These are phyloP conservation scores for Camelina sativa DNA, from an alignment of 345 rosid genomes.

Conservation along the genomic window DNA sequence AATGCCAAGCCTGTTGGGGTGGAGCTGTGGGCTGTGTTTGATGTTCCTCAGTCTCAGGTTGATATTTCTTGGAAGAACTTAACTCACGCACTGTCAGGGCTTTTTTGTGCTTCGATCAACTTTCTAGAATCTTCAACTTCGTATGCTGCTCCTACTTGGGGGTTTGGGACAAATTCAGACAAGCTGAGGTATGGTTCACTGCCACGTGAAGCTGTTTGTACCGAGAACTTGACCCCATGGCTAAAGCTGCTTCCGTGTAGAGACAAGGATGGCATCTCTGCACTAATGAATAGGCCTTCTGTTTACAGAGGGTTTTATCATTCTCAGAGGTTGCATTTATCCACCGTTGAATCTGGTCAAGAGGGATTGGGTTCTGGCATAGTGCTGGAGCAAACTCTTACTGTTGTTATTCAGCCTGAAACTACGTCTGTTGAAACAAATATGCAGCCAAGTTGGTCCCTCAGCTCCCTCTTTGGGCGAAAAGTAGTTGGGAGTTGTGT, in stretches of 20 bases:
- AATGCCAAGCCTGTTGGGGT: conserved; percentile 97
- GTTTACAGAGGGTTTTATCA: conserved; percentile 91
- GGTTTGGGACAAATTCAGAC: conserved; percentile 62
- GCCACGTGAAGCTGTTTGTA: conserved; percentile 99
- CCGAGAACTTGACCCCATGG: conserved; percentile 99
- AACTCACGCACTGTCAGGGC: conserved; percentile 89
- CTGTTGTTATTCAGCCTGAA: conserved; percentile 77
- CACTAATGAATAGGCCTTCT: conserved; percentile 88
- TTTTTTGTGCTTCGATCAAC: conserved; percentile 95
- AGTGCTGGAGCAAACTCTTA: conserved; percentile 79
- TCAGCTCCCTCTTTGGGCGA: conserved; percentile 84
- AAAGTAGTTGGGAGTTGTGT: conserved; percentile 66
- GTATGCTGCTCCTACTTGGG: conserved; percentile 83
- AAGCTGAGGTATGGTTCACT: conserved; percentile 79
- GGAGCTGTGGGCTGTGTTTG: conserved; percentile 96
- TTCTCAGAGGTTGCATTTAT: conserved; percentile 82
- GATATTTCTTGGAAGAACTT: conserved; percentile 91
- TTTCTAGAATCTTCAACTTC: conserved; percentile 81
- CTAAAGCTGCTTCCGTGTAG: conserved; percentile 96
- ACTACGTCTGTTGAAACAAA: conserved; percentile 44
- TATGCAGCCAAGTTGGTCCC: conserved; percentile 82
- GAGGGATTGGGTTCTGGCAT: conserved; percentile 59
- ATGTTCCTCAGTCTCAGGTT: conserved; percentile 70
- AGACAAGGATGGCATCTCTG: conserved; percentile 85
- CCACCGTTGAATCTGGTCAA: conserved; percentile 44